Evolutionary conservation across 176 grass and related monocot genomes (phyloP), one percentile per base, ranked within the genome.

Genomic region (Saccharum officinarum): DNA sequence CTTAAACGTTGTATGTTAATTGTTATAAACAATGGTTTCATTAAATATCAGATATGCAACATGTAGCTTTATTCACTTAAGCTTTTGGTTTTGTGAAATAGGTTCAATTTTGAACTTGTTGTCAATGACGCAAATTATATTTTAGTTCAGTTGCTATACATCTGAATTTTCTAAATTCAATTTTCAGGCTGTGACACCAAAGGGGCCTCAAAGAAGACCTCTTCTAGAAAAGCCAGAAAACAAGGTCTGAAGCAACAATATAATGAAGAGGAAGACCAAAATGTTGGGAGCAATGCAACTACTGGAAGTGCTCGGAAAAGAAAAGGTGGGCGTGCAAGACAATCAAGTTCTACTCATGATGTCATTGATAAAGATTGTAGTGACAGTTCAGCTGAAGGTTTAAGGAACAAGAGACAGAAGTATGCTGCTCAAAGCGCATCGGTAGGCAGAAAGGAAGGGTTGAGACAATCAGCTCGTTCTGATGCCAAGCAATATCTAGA

Each of bases 171-270:
- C 28, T 81, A 50, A 83, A 64, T 80, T 70, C 22, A 30, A 57
- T 59, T 75, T 80, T 73, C 46, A 68, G 81, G 52, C 16, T 60
- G 10, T 59, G 46, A 60, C 42, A 70, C 39, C 34, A 52, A 75
- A 45, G 40, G 65, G 67, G 44, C 67, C 77, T 76, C 62, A 90
- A 45, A 28, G 30, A 87, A 63, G 49, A 57, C 64, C 61, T 88
- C 86, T 47, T 57, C 76, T 76, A 83, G 69, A 36, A 86, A 90
- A 85, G 73, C 11, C 47, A 84, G 39, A 83, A 87, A 85, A 60
- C 73, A 34, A 77, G 69, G 74, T 73, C 34, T 65, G 63, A 84
- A 70, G 55, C 30, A 49, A 5, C 71, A 69, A 37, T 25, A 30
- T 82, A 36, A 33, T 61, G 82, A 52, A 80, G 79, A 78, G 26